Percentiles rank a stretch among this genome's conserved stretches.
Evolutionary conservation across 768 basidiomycete genomes (phyloP).

Genomic region (Amanita pallidorosea): DNA sequence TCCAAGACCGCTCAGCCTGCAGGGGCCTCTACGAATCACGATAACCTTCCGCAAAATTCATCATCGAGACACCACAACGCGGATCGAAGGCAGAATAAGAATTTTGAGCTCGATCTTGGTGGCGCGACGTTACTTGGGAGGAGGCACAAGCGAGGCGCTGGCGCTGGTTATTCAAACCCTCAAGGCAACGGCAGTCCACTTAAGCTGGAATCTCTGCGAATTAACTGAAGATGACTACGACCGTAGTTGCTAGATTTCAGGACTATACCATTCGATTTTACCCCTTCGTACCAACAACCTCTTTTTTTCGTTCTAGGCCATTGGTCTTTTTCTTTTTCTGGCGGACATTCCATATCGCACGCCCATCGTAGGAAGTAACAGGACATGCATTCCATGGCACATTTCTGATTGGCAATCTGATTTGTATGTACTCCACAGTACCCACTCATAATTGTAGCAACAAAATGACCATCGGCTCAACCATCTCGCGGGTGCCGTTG

Average conservation of each 20-base stretch:
- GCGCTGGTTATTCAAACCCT: slow-evolving; percentile 7
- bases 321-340: not conserved
- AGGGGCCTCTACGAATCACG: not conserved
- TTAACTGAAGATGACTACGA: slow-evolving; percentile 9
- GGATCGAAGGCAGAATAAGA: slow-evolving; percentile 4
- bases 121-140: slow-evolving; percentile 80
- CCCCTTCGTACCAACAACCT: not conserved
- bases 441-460: no score
- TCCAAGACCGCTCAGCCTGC: not conserved
- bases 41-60: not conserved
- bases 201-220: slow-evolving; percentile 4
- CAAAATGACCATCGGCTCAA: no score
- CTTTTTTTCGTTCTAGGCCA: not conserved
- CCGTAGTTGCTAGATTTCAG: not conserved
- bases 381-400: no score
- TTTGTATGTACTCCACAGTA: no score
- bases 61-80: slow-evolving; percentile 1
- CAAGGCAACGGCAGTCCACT: not conserved
- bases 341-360: not conserved
- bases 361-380: not conserved
- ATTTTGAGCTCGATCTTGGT: slow-evolving; percentile 81
- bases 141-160: slow-evolving; percentile 34
- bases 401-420: no score
- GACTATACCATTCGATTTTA: not conserved
- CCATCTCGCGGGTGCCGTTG: no score